phyloP scores from a whole-genome alignment of 2,329 filamentous ascomycete species.

The Saccharata proteae region DNA sequence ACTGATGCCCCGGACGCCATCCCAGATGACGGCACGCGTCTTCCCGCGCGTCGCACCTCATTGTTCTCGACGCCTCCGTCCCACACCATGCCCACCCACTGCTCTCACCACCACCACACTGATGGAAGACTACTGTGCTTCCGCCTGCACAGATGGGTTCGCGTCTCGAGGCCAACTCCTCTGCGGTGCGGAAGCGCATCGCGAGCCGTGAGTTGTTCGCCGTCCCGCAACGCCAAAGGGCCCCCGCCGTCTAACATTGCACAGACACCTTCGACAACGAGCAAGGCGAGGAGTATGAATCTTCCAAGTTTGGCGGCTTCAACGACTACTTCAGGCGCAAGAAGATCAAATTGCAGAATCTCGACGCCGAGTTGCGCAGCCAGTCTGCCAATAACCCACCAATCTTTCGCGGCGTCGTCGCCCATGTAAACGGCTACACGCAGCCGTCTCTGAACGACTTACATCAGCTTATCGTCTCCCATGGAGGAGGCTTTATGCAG shows the following conservation, averaged over 20 bases:
- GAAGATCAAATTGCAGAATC: slow-evolving; percentile 93
- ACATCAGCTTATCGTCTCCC: slow-evolving; percentile 73
- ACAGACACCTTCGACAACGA: slow-evolving; percentile 65
- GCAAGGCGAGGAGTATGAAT: slow-evolving; percentile 80
- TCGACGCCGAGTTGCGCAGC: slow-evolving; percentile 70
- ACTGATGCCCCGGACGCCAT: too few species aligned
- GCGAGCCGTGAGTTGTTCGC: slow-evolving; percentile 36
- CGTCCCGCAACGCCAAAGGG: not conserved
- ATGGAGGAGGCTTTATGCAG: slow-evolving; percentile 92
- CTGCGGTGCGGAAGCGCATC: slow-evolving; percentile 49
- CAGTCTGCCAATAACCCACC: slow-evolving; percentile 57
- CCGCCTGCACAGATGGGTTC: slow-evolving; percentile 42
- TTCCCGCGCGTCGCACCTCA: not conserved
- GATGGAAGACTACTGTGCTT: not conserved
- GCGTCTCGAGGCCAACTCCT: slow-evolving; percentile 47
- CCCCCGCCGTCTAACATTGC: slow-evolving; percentile 7
- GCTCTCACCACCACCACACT: not conserved
- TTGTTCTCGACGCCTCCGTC: not conserved
- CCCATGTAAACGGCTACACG: slow-evolving; percentile 90
- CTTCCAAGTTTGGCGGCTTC: slow-evolving; percentile 80
- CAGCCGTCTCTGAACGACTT: slow-evolving; percentile 85
- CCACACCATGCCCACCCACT: not conserved
- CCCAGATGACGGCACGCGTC: not conserved
- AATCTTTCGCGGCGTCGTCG: slow-evolving; percentile 84
- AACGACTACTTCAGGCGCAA: slow-evolving; percentile 87